phyloP scores from a whole-genome alignment of 495 filamentous ascomycete species.

The Friedmanniomyces simplex region DNA sequence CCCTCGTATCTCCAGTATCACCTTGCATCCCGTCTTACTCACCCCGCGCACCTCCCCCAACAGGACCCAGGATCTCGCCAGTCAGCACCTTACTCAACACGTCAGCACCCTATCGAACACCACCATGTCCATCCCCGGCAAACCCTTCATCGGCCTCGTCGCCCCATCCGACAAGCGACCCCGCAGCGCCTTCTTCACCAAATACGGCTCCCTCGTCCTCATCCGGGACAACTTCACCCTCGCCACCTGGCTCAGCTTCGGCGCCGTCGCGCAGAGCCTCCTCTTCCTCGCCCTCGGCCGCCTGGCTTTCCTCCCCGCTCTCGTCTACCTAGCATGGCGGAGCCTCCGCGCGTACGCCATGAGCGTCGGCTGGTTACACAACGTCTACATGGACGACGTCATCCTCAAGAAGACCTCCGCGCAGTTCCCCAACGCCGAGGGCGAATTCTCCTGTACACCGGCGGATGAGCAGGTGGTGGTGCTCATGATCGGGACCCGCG shows the following conservation, averaged over 20 bases:
- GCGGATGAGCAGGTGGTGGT: constrained; percentile 31
- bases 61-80: no score
- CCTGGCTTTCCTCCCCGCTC: constrained; percentile 29
- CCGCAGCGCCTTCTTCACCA: background rate
- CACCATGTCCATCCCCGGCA: background rate
- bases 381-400: constrained; percentile 31
- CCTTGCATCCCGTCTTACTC: no score
- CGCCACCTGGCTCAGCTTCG: constrained; percentile 35
- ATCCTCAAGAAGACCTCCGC: constrained; percentile 29
- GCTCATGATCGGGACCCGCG: constrained; percentile 33
- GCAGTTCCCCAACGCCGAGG: constrained; percentile 31
- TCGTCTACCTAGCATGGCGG: constrained; percentile 29
- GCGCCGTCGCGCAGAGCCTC: constrained; percentile 33
- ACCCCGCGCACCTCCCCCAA: no score
- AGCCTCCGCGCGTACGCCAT: constrained; percentile 22
- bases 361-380: constrained; percentile 26
- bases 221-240: constrained; percentile 28
- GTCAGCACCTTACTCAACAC: no score
- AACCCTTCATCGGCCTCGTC: constrained; percentile 2
- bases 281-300: constrained; percentile 30
- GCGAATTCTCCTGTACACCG: constrained; percentile 24
- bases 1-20: no score
- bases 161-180: constrained; percentile 16
- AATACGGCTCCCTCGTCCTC: background rate
- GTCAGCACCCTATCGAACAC: no score